These are phyloP conservation scores for Colletotrichum noveboracense DNA, from an alignment of 2,329 filamentous ascomycete genomes.

Conservation along the genomic window DNA sequence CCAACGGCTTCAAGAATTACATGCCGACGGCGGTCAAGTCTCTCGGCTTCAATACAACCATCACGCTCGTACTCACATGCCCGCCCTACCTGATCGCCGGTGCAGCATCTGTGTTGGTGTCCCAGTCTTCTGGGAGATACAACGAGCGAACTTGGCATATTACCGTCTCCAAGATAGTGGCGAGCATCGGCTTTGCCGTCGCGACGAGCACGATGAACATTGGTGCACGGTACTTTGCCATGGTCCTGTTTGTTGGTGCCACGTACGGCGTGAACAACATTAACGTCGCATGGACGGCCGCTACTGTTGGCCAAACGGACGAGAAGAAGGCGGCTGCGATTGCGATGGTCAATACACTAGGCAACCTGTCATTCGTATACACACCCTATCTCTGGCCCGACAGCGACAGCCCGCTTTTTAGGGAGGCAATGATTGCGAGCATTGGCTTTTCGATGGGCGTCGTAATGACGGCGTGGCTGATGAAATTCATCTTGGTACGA, in stretches of 20 bases:
- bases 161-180: constrained; percentile 37
- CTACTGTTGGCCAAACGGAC: constrained; percentile 46
- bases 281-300: constrained; percentile 47
- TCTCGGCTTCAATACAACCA: constrained; percentile 42
- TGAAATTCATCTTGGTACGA: constrained; percentile 36
- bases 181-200: constrained; percentile 28
- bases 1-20: constrained; percentile 48
- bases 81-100: constrained; percentile 46
- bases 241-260: constrained; percentile 42
- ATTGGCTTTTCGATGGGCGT: constrained; percentile 34
- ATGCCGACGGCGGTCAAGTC: constrained; percentile 24
- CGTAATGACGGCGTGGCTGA: constrained; percentile 38
- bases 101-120: constrained; percentile 2
- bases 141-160: background rate
- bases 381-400: constrained; percentile 20
- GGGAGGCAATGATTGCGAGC: constrained; percentile 25
- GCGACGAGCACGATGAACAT: constrained; percentile 25
- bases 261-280: constrained; percentile 47
- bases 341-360: constrained; percentile 27
- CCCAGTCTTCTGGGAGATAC: background rate
- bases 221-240: constrained; percentile 23
- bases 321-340: constrained; percentile 52
- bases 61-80: constrained; percentile 47
- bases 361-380: constrained; percentile 17
- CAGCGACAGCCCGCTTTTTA: constrained; percentile 9